Base-by-base conservation (phyloP, 495 filamentous ascomycete genomes). In the Daldinia vernicosa region DNA sequence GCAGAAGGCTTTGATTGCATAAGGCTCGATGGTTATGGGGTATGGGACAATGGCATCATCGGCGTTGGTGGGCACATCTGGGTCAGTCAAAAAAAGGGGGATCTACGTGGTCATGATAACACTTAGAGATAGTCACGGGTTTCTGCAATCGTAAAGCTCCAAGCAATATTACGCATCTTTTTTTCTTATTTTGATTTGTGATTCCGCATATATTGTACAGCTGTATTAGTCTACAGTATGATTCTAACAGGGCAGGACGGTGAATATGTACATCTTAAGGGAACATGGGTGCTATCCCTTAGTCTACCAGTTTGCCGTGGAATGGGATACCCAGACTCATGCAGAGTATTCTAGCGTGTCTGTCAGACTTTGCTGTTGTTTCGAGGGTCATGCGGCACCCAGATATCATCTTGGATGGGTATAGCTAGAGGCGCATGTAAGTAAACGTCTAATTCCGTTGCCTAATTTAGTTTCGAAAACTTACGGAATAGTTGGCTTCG, bases 381-480 rank as follows among this genome's bases (percentile, higher is more conserved):
- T 97, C 92, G 60, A 97, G 78, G 35, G 90, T 92, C 60, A 99
- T 86, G 70, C 96, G 89, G 80, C 92, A 91, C 75, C 93, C 94
- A 5, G 95, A 93, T 54, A 99, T 92, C 94, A 97, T 95, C 83
- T 91, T 93, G 26, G 92, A 87, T 22, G 93, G 93, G 77, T 96
- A 97, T 84, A 83, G 79, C 84, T 89, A 70, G 32, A 66, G 40
- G 14, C 57, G 47, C n/a, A 61, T 75, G 74, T 27, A 17, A 73
- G 74, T 22, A 37, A 69, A 39, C 75, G 74, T 47, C 72, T 75
- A 69, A 80, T 69, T 6, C 70, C 68, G 51, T 15, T 68, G 17
- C 40, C 32, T 69, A 67, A 19, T 45, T 53, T 14, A 64, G 63
- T 54, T 6, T 45, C 11, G 4, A 19, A 19, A 69, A 88, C 93